Conservation (phyloP, 2,329 filamentous ascomycete species). For the Didymella sp. region DNA sequence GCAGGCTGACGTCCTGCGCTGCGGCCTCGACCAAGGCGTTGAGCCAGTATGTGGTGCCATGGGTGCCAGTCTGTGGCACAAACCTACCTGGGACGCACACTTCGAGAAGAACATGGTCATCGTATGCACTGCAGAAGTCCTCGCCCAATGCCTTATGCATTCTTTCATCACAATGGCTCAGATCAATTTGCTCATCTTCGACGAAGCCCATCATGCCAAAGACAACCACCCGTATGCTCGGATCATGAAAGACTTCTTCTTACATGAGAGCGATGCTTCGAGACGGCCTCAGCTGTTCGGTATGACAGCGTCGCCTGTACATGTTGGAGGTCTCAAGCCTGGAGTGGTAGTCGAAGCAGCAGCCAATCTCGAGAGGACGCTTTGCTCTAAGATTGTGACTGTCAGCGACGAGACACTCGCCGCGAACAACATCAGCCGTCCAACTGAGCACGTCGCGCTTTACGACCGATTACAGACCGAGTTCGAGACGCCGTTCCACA, state of each 20-base stretch:
- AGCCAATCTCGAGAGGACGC: slow-evolving; percentile 72
- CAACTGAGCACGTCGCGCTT: slow-evolving; percentile 64
- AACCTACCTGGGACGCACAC: slow-evolving; percentile 65
- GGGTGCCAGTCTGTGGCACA: slow-evolving; percentile 66
- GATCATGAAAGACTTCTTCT: slow-evolving; percentile 88
- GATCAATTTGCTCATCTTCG: slow-evolving; percentile 91
- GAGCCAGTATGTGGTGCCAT: slow-evolving; percentile 77
- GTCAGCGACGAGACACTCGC: slow-evolving; percentile 67
- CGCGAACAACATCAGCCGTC: slow-evolving; percentile 64
- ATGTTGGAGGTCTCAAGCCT: slow-evolving; percentile 64
- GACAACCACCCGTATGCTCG: slow-evolving; percentile 88
- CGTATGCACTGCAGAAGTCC: slow-evolving; percentile 89
- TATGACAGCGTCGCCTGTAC: slow-evolving; percentile 96
- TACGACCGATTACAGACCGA: slow-evolving; percentile 62
- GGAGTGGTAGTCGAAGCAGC: slow-evolving; percentile 75
- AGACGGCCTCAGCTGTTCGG: slow-evolving; percentile 81
- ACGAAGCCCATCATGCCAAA: slow-evolving; percentile 96
- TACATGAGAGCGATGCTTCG: slow-evolving; percentile 54
- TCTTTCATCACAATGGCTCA: slow-evolving; percentile 80
- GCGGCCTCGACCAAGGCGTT: slow-evolving; percentile 79
- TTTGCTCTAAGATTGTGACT: slow-evolving; percentile 86
- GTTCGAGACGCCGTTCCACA: slow-evolving; percentile 71
- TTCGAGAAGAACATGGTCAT: slow-evolving; percentile 77
- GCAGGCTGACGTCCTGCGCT: slow-evolving; percentile 80
- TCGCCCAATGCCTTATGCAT: slow-evolving; percentile 78